Percentiles rank a stretch among this genome's conserved stretches.
Evolutionary conservation across 2,329 filamentous ascomycete genomes (phyloP).

Genomic region (Arachnopeziza araneosa): DNA sequence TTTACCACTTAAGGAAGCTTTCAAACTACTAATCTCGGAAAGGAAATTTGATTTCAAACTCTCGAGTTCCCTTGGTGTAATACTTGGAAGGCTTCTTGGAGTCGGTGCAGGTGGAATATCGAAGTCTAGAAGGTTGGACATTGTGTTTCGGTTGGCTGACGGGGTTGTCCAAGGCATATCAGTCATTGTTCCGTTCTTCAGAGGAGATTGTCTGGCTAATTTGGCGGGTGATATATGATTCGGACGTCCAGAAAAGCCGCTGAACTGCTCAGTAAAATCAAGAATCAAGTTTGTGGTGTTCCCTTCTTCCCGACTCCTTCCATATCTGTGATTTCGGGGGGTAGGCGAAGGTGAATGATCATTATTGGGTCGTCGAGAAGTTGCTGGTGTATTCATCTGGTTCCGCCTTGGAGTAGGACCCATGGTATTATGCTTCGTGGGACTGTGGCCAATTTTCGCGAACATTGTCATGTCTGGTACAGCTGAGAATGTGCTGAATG

Average conservation of each 20-base stretch:
- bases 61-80: conserved; percentile 89
- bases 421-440: conserved; percentile 44
- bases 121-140: conserved; percentile 75
- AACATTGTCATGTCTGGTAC: conserved; percentile 84
- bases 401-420: conserved; percentile 33
- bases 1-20: conserved; percentile 84
- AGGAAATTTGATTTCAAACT: conserved; percentile 85
- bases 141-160: conserved; percentile 30
- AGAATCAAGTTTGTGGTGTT: conserved; percentile 74
- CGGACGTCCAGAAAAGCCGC: conserved; percentile 41
- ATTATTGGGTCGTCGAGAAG: conserved; percentile 21
- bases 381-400: conserved; percentile 26
- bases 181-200: conserved; percentile 27
- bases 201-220: conserved; percentile 41
- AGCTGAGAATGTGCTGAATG: conserved; percentile 79
- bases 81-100: conserved; percentile 81
- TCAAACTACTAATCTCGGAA: conserved; percentile 91
- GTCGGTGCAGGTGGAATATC: conserved; percentile 93
- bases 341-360: conserved; percentile 32
- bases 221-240: conserved; percentile 44
- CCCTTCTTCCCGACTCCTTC: conserved; percentile 28
- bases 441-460: conserved; percentile 64
- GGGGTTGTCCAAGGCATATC: conserved; percentile 25
- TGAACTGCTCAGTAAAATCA: conserved; percentile 81
- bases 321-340: conserved; percentile 33